These are phyloP conservation scores for Geotrichum europaeum DNA, from an alignment of 1,139 yeast genomes.

Conservation along the genomic window DNA sequence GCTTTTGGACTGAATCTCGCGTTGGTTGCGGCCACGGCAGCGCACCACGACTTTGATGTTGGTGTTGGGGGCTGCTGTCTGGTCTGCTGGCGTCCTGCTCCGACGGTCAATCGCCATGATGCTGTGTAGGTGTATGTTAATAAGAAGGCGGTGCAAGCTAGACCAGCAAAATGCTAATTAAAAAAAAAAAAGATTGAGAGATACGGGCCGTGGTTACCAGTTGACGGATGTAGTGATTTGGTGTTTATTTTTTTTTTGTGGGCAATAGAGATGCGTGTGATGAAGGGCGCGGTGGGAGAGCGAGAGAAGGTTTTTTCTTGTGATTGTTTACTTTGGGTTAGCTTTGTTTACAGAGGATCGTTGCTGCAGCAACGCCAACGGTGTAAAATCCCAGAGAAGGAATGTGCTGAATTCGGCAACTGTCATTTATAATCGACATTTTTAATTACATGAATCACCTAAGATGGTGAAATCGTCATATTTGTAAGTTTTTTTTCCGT, in stretches of 20 bases:
- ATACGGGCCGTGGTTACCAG: not conserved
- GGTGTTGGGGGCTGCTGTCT: slow-evolving; percentile 18
- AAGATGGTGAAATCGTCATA: no score
- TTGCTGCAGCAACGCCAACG: not conserved
- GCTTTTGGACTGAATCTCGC: slow-evolving; percentile 65
- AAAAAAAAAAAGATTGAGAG: not conserved
- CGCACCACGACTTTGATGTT: slow-evolving; percentile 82
- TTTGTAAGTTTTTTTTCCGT: no score
- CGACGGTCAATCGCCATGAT: not conserved
- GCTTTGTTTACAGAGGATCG: not conserved
- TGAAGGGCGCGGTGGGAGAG: not conserved
- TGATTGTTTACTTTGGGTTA: not conserved
- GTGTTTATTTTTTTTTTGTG: not conserved
- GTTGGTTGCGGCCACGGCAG: slow-evolving; percentile 73
- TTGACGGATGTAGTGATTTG: not conserved
- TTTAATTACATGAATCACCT: no score
- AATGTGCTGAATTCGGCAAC: not conserved
- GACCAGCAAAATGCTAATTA: not conserved
- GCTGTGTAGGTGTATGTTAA: not conserved
- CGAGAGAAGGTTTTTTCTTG: not conserved
- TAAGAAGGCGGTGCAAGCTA: not conserved
- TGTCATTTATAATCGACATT: not conserved
- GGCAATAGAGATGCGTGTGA: not conserved
- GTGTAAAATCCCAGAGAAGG: not conserved
- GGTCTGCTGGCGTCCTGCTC: not conserved